A percentile compares a stretch with the other conserved stretches of the same genome.
phyloP scores from a whole-genome alignment of 2,329 filamentous ascomycete species.

The Tricladium varicosporioides region DNA sequence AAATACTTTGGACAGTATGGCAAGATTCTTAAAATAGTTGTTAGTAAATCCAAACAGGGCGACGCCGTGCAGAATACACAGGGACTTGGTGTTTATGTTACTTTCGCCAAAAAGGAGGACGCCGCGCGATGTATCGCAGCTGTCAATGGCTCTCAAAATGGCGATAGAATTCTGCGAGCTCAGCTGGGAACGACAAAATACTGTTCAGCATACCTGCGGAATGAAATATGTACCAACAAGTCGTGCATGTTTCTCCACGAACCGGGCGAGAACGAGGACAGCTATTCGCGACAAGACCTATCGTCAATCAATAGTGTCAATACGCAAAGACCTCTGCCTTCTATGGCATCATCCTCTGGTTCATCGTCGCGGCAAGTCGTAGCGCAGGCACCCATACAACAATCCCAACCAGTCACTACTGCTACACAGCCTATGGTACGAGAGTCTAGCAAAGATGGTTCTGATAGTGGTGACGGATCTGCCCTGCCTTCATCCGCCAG shows the following conservation, averaged over 20 bases:
- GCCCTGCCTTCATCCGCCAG: slow-evolving; percentile 92
- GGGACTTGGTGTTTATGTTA: slow-evolving; percentile 97
- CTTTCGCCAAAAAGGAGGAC: slow-evolving; percentile 88
- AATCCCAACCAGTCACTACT: slow-evolving; percentile 33
- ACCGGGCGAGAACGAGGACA: slow-evolving; percentile 96
- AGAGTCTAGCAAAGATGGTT: slow-evolving; percentile 75
- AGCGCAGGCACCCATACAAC: slow-evolving; percentile 35
- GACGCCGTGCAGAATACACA: slow-evolving; percentile 56
- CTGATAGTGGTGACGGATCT: slow-evolving; percentile 74
- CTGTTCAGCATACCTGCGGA: slow-evolving; percentile 92
- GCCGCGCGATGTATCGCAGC: slow-evolving; percentile 86
- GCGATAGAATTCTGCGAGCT: slow-evolving; percentile 78
- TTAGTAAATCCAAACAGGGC: slow-evolving; percentile 78
- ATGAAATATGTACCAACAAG: slow-evolving; percentile 90
- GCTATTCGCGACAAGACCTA: slow-evolving; percentile 89
- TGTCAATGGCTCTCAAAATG: slow-evolving; percentile 90
- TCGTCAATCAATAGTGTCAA: slow-evolving; percentile 92
- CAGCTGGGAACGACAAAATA: slow-evolving; percentile 93
- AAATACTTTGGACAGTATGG: slow-evolving; percentile 99
- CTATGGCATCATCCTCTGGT: slow-evolving; percentile 49
- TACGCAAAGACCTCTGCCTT: slow-evolving; percentile 65
- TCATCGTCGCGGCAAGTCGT: slow-evolving; percentile 53
- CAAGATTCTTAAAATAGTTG: slow-evolving; percentile 97
- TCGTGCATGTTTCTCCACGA: slow-evolving; percentile 99
- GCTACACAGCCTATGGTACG: slow-evolving; percentile 66